phyloP scores from a whole-genome alignment of 768 basidiomycete genomes.

The Mycena leptocephala region DNA sequence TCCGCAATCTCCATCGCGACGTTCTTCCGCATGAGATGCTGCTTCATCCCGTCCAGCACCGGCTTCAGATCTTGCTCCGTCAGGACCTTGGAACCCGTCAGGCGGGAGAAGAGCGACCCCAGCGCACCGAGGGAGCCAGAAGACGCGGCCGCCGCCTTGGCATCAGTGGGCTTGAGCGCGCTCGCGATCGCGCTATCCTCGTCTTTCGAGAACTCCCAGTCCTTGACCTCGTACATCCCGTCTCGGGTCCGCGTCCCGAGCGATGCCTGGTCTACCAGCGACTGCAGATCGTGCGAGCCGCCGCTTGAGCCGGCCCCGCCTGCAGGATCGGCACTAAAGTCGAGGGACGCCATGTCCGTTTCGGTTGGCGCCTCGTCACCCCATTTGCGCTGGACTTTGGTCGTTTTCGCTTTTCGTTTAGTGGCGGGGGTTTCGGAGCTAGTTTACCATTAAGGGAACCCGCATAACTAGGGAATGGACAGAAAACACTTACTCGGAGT shows the following conservation, averaged over 20 bases:
- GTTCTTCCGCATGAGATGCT: conserved; percentile 98
- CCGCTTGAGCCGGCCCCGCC: conserved; percentile 46
- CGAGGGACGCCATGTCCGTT: conserved; percentile 93
- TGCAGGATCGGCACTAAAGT: conserved; percentile 76
- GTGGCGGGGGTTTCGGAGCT: conserved; percentile 74
- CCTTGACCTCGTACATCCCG: conserved; percentile 75
- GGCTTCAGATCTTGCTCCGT: conserved; percentile 89
- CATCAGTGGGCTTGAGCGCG: conserved; percentile 66
- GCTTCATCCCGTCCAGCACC: conserved; percentile 94
- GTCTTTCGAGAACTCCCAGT: conserved; percentile 84
- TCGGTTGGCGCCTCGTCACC: conserved; percentile 86
- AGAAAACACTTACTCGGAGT: conserved; percentile 81
- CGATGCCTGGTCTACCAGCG: conserved; percentile 79
- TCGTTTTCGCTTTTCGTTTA: conserved; percentile 71
- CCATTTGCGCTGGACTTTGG: conserved; percentile 92
- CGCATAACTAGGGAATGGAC: not conserved
- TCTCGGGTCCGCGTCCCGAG: conserved; percentile 84
- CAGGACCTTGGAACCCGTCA: conserved; percentile 90
- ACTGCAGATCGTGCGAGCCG: conserved; percentile 68
- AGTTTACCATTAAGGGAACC: not conserved
- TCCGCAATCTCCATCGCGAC: conserved; percentile 97
- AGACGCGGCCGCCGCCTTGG: conserved; percentile 51
- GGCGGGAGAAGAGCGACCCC: conserved; percentile 86
- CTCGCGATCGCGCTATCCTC: conserved; percentile 71
- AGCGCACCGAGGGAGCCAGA: conserved; percentile 73